Evolutionary conservation across 805 yeast species (phyloP).

Genomic region (Candida chilensis): DNA sequence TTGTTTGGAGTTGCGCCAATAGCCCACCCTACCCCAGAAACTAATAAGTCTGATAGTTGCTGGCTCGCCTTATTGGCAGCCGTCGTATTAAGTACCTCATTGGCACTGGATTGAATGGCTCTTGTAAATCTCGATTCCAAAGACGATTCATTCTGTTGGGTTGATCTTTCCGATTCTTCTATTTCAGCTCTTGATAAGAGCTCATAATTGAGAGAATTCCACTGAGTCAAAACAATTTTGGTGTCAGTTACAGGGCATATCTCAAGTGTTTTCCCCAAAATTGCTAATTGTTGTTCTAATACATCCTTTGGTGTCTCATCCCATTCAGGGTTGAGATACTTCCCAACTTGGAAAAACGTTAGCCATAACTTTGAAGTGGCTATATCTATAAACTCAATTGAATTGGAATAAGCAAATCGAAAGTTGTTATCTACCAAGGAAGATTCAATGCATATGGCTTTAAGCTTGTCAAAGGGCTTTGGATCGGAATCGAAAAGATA

Average conservation of each 20-base stretch:
- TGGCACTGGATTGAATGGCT: conserved; percentile 10
- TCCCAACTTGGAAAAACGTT: conserved; percentile 67
- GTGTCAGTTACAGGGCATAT: conserved; percentile 48
- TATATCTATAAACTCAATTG: conserved; percentile 25
- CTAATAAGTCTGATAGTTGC: conserved; percentile 31
- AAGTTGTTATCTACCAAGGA: conserved; percentile 60
- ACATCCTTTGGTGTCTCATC: conserved; percentile 20
- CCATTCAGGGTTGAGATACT: conserved; percentile 25
- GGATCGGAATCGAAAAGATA: conserved; percentile 4
- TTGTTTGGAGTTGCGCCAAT: conserved; percentile 25
- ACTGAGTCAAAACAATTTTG: conserved; percentile 48
- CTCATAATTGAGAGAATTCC: conserved; percentile 43
- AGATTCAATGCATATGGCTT: conserved; percentile 53
- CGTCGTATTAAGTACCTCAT: conserved; percentile 8
- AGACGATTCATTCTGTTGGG: neutral
- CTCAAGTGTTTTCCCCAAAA: conserved; percentile 43
- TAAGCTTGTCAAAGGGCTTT: conserved; percentile 18
- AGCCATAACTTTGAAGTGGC: conserved; percentile 43
- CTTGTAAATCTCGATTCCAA: conserved; percentile 10
- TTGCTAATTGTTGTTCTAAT: conserved; percentile 40
- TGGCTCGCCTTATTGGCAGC: conserved; percentile 26
- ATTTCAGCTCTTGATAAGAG: conserved; percentile 19
- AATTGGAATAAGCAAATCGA: conserved; percentile 38
- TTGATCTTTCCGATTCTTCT: conserved; percentile 5
- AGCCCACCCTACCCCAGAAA: conserved; percentile 44